Base-by-base conservation (phyloP, 2,329 filamentous ascomycete species). In the Westerdykella ornata region DNA sequence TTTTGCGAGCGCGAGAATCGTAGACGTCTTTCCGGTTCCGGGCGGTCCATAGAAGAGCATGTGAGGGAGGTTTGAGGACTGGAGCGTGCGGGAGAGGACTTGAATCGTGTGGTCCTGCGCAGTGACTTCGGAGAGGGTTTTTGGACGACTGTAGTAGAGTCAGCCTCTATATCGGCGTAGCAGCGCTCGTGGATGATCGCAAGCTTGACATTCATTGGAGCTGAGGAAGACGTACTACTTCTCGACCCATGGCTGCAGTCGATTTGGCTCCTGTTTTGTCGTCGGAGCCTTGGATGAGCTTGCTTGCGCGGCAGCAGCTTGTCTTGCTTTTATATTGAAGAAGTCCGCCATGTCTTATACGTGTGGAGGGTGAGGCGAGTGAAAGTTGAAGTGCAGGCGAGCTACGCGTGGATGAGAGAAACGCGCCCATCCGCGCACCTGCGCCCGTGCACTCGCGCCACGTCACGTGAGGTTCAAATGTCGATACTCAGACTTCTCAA, bases 11-110 rank as follows among this genome's bases (percentile, higher is more conserved):
- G 94, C 94, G 49, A 99, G 85, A 56, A 99, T 88, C 0, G 94
- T 98, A 2, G 88, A 95, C 1, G 92, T 99, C 72, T 99, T 99
- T 54, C 92, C 92, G 0, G 92, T 98, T 32, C 92, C 92, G 0
- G 92, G 94, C 0, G 94, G 92, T 3, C 92, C 92, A 64, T 98
- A 98, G 75, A 97, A 97, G 58, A 99, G 85, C 88, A 98, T 96
- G 68, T 99, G 94, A 3, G 92, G 92, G 30, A 98, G 84, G 80
- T 98, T 98, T 48, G 89, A 88, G 57, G 90, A 88, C 74, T 97
- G 89, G 16, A 98, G 75, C 19, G 88, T 97, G 56, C 92, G 80
- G 63, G 90, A 85, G 32, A 99, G 82, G 53, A 97, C 84, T 41
- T 85, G 88, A 43, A 95, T 85, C 6, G 92, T 97, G 68, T 98